Evolutionary conservation across 768 basidiomycete genomes (phyloP), one percentile per base, ranked within the genome.

Genomic region (Lentinus tigrinus): DNA sequence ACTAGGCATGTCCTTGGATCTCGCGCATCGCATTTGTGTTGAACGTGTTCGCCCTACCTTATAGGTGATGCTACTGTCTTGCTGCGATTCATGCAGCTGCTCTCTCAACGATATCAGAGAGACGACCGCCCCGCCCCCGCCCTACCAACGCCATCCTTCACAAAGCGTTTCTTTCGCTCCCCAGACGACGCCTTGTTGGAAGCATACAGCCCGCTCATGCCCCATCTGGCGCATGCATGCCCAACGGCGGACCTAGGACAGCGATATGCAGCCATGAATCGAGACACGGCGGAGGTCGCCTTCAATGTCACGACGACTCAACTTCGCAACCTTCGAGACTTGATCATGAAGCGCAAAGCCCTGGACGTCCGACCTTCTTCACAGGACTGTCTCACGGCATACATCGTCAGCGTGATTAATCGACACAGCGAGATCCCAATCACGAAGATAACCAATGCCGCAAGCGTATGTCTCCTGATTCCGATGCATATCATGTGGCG

Each of bases 301-400:
- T 63, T 47, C 47, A 56, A 49, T 27, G 38, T 57, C 26, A 28
- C 47, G 16, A 28, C 14, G 1, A 36, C 7, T 11, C 38, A 54
- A 40, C 48, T 63, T 2, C 28, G 7, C 4, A 36, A 14, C 16
- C 47, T 60, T 1, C 48, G 49, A 13, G 47, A 43, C 11, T 40
- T 4, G 11, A 46, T 63, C 1, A 6, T 24, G 19, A 28, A 48
- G 3, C 17, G 36, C 3, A 28, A 28, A 4, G 49, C 14, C 11
- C 27, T 36, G 16, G 27, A 38, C n/a, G 6, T 54, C n/a, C 34
- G 16, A 3, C 40, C 69, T n/a, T 67, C 71, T 9, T 51, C 52
- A 6, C 73, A 74, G 24, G 72, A 74, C 54, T 69, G 70, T 56
- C 60, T 74, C 42, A 67, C 64, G 2, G 71, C 72, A 14, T 70